Percentiles rank a stretch among this genome's conserved stretches.
Evolutionary conservation across 1,284 basidiomycete genomes (phyloP).

Genomic region (Meira miltonrushii): DNA sequence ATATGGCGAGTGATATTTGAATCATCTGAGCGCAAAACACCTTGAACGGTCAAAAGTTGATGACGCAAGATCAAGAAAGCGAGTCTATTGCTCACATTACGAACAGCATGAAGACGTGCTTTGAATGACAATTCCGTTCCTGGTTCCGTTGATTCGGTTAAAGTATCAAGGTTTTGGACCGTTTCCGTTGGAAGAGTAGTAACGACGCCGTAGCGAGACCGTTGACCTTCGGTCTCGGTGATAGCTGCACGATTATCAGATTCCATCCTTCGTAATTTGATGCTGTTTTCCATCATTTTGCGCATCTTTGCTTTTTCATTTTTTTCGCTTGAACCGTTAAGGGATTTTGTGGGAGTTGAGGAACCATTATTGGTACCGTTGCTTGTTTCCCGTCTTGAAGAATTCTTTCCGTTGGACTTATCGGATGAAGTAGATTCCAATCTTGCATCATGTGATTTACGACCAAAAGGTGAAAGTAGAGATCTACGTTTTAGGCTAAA

Average conservation of each 20-base stretch:
- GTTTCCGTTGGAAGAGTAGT: slow-evolving; percentile 21
- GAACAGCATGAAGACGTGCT: slow-evolving; percentile 42
- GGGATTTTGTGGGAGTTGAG: not conserved
- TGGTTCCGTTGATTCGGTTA: slow-evolving; percentile 20
- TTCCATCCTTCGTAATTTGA: slow-evolving; percentile 15
- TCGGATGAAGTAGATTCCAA: not conserved
- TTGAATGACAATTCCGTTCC: slow-evolving; percentile 28
- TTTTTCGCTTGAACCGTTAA: not conserved
- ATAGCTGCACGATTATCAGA: slow-evolving; percentile 22
- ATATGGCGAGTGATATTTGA: slow-evolving; percentile 36
- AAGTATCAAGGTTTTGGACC: slow-evolving; percentile 18
- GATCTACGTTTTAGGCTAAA: not conserved
- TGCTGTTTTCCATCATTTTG: slow-evolving; percentile 11
- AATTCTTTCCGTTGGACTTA: not conserved
- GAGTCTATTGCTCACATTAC: slow-evolving; percentile 37
- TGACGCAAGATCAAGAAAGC: slow-evolving; percentile 46
- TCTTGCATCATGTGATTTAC: not conserved
- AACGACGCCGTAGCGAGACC: slow-evolving; percentile 33
- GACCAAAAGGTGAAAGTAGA: not conserved
- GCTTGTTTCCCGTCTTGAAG: not conserved
- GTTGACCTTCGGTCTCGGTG: slow-evolving; percentile 38
- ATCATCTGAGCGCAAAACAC: slow-evolving; percentile 17
- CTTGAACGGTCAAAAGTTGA: slow-evolving; percentile 41
- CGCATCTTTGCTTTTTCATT: not conserved
- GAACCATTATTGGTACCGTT: not conserved